These are phyloP conservation scores for Fragosphaeria purpurea DNA, from an alignment of 2,329 filamentous ascomycete species.

Conservation along the genomic window DNA sequence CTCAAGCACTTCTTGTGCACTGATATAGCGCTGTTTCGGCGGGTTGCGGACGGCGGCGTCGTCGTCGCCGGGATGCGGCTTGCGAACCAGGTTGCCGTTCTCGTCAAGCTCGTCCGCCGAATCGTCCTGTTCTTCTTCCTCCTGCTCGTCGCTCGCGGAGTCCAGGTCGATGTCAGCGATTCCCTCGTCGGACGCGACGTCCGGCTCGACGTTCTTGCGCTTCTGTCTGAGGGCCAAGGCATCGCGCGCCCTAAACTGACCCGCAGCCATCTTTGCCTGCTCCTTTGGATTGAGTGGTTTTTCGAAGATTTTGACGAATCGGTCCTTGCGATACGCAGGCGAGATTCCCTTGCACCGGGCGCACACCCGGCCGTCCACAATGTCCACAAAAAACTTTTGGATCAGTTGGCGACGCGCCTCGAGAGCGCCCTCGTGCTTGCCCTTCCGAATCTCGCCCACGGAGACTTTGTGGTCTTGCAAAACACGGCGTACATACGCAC, in stretches of 20 bases:
- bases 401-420: conserved; percentile 68
- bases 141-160: conserved; percentile 31
- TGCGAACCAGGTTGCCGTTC: conserved; percentile 48
- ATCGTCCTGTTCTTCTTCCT: conserved; percentile 19
- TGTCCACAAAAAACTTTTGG: conserved; percentile 69
- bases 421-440: conserved; percentile 75
- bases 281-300: conserved; percentile 68
- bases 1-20: conserved; percentile 72
- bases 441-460: conserved; percentile 40
- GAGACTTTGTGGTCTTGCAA: conserved; percentile 50
- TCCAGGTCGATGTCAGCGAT: conserved; percentile 53
- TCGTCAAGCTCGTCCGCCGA: conserved; percentile 34
- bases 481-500: conserved; percentile 61
- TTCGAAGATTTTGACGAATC: conserved; percentile 88
- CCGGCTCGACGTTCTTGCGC: conserved; percentile 22
- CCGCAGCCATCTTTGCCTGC: conserved; percentile 64
- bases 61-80: conserved; percentile 16
- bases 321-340: conserved; percentile 78
- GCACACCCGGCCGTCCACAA: conserved; percentile 63
- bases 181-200: conserved; percentile 52
- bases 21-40: conserved; percentile 62
- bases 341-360: conserved; percentile 58
- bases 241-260: conserved; percentile 56
- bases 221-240: conserved; percentile 48
- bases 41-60: conserved; percentile 22